Conservation (phyloP, 192 early-diverging fungal species). For the Linderina pennispora region DNA sequence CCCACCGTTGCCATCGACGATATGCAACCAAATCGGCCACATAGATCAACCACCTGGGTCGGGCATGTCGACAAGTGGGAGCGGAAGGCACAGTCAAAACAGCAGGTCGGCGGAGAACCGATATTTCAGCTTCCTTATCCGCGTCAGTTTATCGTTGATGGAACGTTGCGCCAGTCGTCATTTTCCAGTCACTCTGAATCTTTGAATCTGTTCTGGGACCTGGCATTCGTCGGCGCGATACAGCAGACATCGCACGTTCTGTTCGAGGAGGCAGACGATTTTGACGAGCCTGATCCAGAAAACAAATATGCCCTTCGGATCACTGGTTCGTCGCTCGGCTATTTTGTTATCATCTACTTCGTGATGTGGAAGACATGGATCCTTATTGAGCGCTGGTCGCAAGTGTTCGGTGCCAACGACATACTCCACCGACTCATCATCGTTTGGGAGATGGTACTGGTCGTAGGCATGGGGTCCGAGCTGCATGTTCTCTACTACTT, state of each 20-base stretch:
- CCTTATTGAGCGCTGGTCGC: neutral
- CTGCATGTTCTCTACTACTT: neutral
- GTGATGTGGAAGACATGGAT: conserved; percentile 1
- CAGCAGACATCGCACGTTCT: neutral
- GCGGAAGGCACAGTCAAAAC: neutral
- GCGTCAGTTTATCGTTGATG: neutral
- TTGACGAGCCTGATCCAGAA: too few relatives aligned
- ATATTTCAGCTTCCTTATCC: neutral
- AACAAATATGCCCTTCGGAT: neutral
- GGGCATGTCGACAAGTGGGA: neutral
- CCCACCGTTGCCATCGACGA: too few relatives aligned
- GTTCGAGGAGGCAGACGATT: neutral
- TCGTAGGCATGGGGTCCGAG: neutral
- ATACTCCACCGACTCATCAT: neutral
- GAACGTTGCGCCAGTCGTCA: neutral
- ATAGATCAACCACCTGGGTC: neutral
- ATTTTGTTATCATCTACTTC: neutral
- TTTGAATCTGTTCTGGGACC: neutral
- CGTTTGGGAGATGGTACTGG: neutral
- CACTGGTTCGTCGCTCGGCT: neutral
- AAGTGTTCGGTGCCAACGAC: neutral
- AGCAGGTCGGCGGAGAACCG: neutral
- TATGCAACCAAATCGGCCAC: too few relatives aligned
- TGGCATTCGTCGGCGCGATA: neutral
- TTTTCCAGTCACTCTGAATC: neutral